Evolutionary conservation across 1,284 basidiomycete species (phyloP), one percentile per base, ranked within the genome.

Genomic region (Malassezia sp.): DNA sequence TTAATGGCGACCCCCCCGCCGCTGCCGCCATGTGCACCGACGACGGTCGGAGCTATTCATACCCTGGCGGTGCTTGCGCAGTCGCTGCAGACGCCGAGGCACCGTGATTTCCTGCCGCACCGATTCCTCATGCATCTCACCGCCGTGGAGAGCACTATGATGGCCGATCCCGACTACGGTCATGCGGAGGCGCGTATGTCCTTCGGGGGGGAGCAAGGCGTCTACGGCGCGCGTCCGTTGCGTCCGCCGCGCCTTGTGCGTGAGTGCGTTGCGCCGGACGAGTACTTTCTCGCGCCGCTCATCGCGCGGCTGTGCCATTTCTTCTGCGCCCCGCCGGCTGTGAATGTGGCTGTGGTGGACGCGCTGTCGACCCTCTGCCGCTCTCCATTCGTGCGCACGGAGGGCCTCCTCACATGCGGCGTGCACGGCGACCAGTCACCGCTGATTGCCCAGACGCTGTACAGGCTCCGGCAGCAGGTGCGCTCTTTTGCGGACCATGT

Each of bases 331-430:
- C 26, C 31, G 8, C 21, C 24, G 6, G 17, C 11, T 2, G 7
- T 23, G 6, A 47, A 47, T 33, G 2, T 47, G n/a, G 20, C 12
- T 10, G 6, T 42, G 14, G 36, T 24, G 3, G 17, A 17, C 2
- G 11, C 38, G 7, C 23, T 47, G 3, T 18, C 23, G 2, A 5
- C 30, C 11, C 39, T 47, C 15, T 47, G 38, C 23, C 45, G 45
- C 18, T 34, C 38, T 5, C 45, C 45, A 0, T 34, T 34, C 9
- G n/a, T 47, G 11, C 9, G 31, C 5, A 10, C 42, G 17, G 31
- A 47, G 11, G 38, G 38, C 12, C 7, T 42, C 2, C 12, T 42
- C 14, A 29, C 5, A 4, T 15, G 15, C 5, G 20, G 17, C 9
- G 14, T 12, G 8, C 9, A 23, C 12, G 11, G 14, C 18, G 22